Evolutionary conservation across 2,329 filamentous ascomycete genomes (phyloP).

Genomic region (Colletotrichum aenigma): DNA sequence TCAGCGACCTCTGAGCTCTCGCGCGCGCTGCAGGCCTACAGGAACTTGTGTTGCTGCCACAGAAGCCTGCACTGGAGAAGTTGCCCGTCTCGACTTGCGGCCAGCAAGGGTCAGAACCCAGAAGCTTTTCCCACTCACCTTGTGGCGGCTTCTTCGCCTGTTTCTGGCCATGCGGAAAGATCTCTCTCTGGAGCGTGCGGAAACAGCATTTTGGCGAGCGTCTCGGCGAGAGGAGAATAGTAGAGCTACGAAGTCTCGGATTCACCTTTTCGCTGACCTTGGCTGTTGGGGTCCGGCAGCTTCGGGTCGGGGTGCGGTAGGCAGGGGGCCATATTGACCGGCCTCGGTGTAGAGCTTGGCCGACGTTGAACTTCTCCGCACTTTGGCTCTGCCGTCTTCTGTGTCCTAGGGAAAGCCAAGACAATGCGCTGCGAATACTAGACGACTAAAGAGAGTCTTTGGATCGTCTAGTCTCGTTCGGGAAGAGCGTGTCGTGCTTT

Average conservation of each 20-base stretch:
- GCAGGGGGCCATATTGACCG: neutral
- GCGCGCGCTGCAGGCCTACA: neutral
- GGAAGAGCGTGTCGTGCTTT: neutral
- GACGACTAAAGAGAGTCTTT: neutral
- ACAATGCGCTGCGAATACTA: neutral
- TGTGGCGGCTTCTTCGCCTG: neutral
- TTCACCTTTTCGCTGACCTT: neutral
- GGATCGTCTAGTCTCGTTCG: neutral
- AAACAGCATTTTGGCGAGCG: constrained; percentile 1
- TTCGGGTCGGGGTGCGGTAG: neutral
- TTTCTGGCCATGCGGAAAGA: neutral
- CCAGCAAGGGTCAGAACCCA: neutral
- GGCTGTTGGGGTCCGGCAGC: neutral
- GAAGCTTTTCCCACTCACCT: neutral
- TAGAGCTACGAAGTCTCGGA: neutral
- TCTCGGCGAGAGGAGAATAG: neutral
- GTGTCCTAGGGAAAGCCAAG: neutral
- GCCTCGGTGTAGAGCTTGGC: neutral
- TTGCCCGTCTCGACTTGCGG: neutral
- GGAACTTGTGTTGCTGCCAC: neutral
- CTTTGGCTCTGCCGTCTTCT: neutral
- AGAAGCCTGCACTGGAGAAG: neutral
- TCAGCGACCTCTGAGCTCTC: neutral
- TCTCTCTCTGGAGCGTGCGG: neutral
- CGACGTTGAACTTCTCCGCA: neutral